Conservation (phyloP, 192 early-diverging fungal species). For the Podila minutissima region DNA sequence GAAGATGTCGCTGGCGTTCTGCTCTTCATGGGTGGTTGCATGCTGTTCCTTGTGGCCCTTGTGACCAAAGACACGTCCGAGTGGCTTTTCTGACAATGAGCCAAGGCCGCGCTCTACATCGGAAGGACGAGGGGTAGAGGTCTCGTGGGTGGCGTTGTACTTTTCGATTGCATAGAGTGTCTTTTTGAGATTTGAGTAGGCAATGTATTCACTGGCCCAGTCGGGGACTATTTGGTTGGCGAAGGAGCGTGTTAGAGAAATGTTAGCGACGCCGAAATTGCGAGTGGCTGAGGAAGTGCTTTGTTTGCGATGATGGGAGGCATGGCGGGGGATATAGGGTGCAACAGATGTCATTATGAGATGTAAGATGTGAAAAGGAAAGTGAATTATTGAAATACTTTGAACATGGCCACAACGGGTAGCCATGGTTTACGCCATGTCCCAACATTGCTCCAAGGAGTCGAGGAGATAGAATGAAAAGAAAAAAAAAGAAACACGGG, state of each 20-base stretch:
- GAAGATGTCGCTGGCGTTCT: constrained; percentile 39
- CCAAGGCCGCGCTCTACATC: constrained; percentile 29
- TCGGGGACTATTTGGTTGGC: constrained; percentile 68
- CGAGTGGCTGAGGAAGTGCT: not conserved
- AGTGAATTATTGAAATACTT: too few relatives aligned
- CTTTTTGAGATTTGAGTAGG: constrained; percentile 85
- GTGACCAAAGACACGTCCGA: constrained; percentile 15
- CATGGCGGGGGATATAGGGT: too few relatives aligned
- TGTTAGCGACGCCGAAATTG: not conserved
- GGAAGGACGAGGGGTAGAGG: not conserved
- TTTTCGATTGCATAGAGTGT: constrained; percentile 82
- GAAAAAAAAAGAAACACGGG: too few relatives aligned
- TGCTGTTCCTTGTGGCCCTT: not conserved
- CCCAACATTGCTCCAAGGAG: too few relatives aligned
- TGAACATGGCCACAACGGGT: too few relatives aligned
- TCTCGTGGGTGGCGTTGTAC: constrained; percentile 46
- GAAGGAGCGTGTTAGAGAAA: not conserved
- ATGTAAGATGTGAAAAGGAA: too few relatives aligned
- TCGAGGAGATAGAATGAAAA: too few relatives aligned
- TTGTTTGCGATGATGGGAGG: not conserved
- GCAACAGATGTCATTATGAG: too few relatives aligned
- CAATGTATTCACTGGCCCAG: constrained; percentile 82
- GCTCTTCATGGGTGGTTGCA: not conserved
- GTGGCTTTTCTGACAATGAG: constrained; percentile 9
- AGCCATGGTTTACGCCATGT: too few relatives aligned